A percentile compares a stretch with the other conserved stretches of the same genome.
These are phyloP conservation scores for Trifolium dubium DNA, from an alignment of 306 rosid genomes.

Conservation along the genomic window DNA sequence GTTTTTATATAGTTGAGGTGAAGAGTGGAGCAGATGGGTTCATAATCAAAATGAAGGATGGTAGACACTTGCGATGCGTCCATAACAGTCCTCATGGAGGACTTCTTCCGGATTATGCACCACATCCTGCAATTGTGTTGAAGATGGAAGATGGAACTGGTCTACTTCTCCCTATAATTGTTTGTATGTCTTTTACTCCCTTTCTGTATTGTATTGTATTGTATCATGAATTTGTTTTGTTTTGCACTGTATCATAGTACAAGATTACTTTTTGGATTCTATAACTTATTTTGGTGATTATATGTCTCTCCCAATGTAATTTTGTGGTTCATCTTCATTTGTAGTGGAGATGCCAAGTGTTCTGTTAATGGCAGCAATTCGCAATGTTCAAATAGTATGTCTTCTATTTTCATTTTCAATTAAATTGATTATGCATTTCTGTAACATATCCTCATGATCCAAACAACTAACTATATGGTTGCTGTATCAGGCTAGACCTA, in stretches of 20 bases:
- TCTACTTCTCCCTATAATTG: constrained; percentile 97
- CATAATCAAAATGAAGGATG: constrained; percentile 95
- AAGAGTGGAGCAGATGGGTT: constrained; percentile 98
- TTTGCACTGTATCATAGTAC: neutral
- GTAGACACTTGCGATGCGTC: constrained; percentile 82
- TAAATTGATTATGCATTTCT: constrained; percentile 35
- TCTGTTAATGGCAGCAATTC: constrained; percentile 92
- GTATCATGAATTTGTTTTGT: neutral
- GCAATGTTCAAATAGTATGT: constrained; percentile 92
- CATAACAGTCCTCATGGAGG: constrained; percentile 99
- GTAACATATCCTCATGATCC: constrained; percentile 28
- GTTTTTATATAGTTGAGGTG: constrained; percentile 79
- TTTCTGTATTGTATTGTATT: neutral
- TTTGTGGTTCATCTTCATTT: constrained; percentile 47
- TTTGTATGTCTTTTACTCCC: constrained; percentile 69
- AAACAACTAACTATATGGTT: constrained; percentile 37
- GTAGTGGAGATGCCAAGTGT: constrained; percentile 99
- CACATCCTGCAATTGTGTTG: constrained; percentile 97
- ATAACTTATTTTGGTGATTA: constrained; percentile 12
- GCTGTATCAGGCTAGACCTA: constrained; percentile 87
- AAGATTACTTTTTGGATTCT: constrained; percentile 6
- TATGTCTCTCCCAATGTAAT: constrained; percentile 30
- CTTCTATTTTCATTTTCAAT: constrained; percentile 25
- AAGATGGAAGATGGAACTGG: constrained; percentile 99
- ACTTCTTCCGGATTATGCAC: constrained; percentile 93